These are phyloP conservation scores for Persicaria tinctoria DNA, from an alignment of 148 eudicot genomes.

Conservation along the genomic window DNA sequence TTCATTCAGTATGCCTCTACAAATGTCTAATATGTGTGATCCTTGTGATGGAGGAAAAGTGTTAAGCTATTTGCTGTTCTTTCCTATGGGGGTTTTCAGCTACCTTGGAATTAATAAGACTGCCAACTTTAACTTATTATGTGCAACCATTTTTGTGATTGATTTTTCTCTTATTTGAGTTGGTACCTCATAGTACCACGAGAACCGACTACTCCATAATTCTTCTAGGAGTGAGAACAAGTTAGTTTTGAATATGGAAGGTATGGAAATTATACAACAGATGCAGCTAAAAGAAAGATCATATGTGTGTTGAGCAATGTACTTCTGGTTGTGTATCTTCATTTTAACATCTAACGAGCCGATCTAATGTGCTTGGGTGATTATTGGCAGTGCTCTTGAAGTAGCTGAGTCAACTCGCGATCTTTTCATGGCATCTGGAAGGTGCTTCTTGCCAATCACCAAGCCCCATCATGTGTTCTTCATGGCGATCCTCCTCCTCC, in stretches of 20 bases:
- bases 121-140: background rate
- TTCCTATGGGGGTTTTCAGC: background rate
- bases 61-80: background rate
- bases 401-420: slow-evolving; percentile 74
- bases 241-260: too few relatives aligned
- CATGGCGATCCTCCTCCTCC: too few relatives aligned
- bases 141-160: too few relatives aligned
- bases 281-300: background rate
- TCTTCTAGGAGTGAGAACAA: too few relatives aligned
- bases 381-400: slow-evolving; percentile 70
- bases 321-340: background rate
- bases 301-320: slow-evolving; percentile 33
- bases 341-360: background rate
- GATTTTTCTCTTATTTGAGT: background rate
- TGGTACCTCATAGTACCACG: background rate
- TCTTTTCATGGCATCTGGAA: slow-evolving; percentile 38
- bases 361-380: background rate
- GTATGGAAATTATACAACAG: too few relatives aligned
- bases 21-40: too few relatives aligned
- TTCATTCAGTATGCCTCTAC: background rate
- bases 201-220: background rate
- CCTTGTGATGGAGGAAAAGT: background rate
- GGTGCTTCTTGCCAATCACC: too few relatives aligned
- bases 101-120: background rate
- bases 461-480: too few relatives aligned